Conservation (phyloP, 768 basidiomycete species). For the Lactarius tabidus region DNA sequence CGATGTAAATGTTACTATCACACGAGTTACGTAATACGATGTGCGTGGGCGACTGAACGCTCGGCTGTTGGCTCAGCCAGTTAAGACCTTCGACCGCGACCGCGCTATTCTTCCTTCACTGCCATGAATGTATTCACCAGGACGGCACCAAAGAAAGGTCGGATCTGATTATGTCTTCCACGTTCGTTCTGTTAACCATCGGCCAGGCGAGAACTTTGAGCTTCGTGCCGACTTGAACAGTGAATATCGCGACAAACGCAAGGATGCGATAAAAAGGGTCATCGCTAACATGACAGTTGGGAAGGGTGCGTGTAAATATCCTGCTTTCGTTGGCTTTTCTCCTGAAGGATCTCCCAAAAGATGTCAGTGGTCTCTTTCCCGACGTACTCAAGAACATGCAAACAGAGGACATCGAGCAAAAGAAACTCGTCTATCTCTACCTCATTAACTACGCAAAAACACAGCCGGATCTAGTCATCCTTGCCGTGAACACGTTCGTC, state of each 20-base stretch:
- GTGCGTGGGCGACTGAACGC: too few species aligned
- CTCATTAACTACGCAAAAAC: conserved; percentile 99
- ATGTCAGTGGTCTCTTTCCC: conserved; percentile 92
- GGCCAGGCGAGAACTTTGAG: conserved; percentile 90
- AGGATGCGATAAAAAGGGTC: conserved; percentile 96
- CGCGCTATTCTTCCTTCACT: neutral
- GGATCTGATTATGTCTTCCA: neutral
- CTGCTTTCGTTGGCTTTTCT: neutral
- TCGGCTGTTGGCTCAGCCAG: neutral
- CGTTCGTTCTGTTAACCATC: conserved; percentile 4
- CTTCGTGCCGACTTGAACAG: conserved; percentile 96
- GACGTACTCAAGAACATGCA: conserved; percentile 99
- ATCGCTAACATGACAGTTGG: conserved; percentile 99
- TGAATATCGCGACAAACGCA: conserved; percentile 90
- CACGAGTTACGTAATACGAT: neutral
- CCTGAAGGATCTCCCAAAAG: conserved; percentile 35
- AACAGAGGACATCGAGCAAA: conserved; percentile 98
- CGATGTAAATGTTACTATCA: neutral
- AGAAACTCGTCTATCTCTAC: conserved; percentile 99
- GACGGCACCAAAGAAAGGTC: conserved; percentile 30
- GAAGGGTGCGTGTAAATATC: conserved; percentile 61
- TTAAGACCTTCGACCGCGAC: neutral
- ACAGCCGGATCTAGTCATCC: conserved; percentile 96
- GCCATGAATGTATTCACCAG: conserved; percentile 26
- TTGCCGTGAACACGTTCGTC: conserved; percentile 98